Percentiles rank a stretch among this genome's conserved stretches.
phyloP scores from a whole-genome alignment of 108 stramenopile species.

The Nitzschia sp. region DNA sequence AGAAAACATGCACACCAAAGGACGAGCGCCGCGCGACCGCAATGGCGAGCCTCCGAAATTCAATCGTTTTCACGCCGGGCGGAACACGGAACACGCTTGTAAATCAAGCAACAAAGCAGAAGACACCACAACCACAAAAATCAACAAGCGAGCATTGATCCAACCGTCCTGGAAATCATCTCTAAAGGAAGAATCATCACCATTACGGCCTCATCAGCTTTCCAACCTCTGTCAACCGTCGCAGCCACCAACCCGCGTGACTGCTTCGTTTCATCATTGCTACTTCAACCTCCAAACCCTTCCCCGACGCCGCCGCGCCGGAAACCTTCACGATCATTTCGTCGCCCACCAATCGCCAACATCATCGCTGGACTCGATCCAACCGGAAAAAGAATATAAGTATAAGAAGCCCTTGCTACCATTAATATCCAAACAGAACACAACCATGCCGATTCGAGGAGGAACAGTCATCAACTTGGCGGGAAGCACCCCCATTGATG shows the following conservation, averaged over 20 bases:
- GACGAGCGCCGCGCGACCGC: too few species aligned
- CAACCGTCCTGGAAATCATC: too few species aligned
- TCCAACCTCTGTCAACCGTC: not conserved
- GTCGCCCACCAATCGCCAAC: slow-evolving; percentile 17
- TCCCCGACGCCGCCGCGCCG: slow-evolving; percentile 35
- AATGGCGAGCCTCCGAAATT: too few species aligned
- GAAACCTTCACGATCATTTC: slow-evolving; percentile 33
- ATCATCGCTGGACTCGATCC: not conserved
- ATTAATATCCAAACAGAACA: slow-evolving; percentile 11
- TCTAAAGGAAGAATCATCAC: too few species aligned
- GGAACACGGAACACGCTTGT: too few species aligned
- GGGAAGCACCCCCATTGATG: slow-evolving; percentile 86
- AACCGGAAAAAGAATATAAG: slow-evolving; percentile 17
- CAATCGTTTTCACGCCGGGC: too few species aligned
- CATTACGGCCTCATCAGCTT: slow-evolving; percentile 4
- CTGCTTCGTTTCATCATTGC: not conserved
- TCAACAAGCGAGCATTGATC: too few species aligned
- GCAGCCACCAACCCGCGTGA: slow-evolving; percentile 7
- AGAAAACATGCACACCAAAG: too few species aligned
- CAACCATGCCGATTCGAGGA: slow-evolving; percentile 69
- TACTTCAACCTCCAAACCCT: not conserved
- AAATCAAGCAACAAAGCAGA: too few species aligned
- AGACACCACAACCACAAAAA: too few species aligned
- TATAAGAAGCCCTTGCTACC: slow-evolving; percentile 6
- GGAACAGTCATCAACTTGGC: slow-evolving; percentile 90